A percentile compares a stretch with the other conserved stretches of the same genome.
Conservation (phyloP, 306 rosid species). For the Delonix regia region DNA sequence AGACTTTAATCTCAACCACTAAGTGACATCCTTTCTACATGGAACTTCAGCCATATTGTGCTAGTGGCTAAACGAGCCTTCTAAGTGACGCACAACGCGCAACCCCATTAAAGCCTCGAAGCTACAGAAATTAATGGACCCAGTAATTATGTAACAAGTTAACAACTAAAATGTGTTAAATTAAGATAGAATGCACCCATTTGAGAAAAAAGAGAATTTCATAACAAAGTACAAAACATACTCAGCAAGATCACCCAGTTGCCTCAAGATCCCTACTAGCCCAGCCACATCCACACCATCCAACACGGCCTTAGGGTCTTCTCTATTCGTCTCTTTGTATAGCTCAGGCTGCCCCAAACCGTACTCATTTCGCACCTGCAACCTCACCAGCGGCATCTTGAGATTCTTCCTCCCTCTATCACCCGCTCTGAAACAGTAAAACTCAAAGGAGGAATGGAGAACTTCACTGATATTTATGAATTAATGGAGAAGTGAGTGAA, state of each 20-base stretch:
- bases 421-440: slow-evolving; percentile 1
- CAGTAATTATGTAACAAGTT: slow-evolving; percentile 30
- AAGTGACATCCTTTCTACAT: background rate
- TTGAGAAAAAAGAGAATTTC: background rate
- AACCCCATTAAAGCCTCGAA: slow-evolving; percentile 32
- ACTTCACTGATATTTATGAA: slow-evolving; percentile 35
- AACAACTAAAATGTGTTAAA: background rate
- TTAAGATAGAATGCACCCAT: slow-evolving; percentile 5
- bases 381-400: slow-evolving; percentile 84
- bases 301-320: slow-evolving; percentile 92
- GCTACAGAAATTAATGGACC: slow-evolving; percentile 34
- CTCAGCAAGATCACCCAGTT: slow-evolving; percentile 99
- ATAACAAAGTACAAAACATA: slow-evolving; percentile 49
- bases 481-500: slow-evolving; percentile 28
- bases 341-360: slow-evolving; percentile 76
- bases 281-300: slow-evolving; percentile 93
- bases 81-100: slow-evolving; percentile 24
- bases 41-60: slow-evolving; percentile 11
- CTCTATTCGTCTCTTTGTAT: slow-evolving; percentile 57
- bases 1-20: slow-evolving; percentile 28
- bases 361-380: slow-evolving; percentile 77
- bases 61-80: slow-evolving; percentile 26
- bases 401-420: slow-evolving; percentile 1
- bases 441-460: slow-evolving; percentile 12
- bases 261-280: slow-evolving; percentile 97